These are phyloP conservation scores for Polytrichum formosum DNA, from an alignment of 225 moss, liverwort and hornwort species.

Conservation along the genomic window DNA sequence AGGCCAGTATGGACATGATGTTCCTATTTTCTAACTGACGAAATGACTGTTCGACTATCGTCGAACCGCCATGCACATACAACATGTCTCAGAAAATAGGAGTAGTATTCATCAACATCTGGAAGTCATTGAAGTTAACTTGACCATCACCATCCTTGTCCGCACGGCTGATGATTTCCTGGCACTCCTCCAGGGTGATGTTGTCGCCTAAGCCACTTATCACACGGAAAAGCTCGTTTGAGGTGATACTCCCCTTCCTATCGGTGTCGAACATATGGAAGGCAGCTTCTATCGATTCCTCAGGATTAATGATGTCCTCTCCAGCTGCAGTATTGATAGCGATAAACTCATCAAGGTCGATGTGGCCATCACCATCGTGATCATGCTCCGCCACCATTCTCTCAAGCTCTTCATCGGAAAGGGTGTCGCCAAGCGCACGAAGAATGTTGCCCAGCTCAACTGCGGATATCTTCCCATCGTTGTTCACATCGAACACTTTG, in stretches of 20 bases:
- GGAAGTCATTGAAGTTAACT: constrained; percentile 16
- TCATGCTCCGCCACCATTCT: constrained; percentile 41
- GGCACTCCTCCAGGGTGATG: constrained; percentile 7
- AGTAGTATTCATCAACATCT: constrained; percentile 11
- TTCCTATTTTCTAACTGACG: not conserved
- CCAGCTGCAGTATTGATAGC: constrained; percentile 17
- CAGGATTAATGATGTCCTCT: not conserved
- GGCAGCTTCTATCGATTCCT: constrained; percentile 36
- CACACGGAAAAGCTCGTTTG: constrained; percentile 9
- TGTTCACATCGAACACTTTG: constrained; percentile 35
- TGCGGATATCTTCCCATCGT: constrained; percentile 39
- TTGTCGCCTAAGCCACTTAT: constrained; percentile 6
- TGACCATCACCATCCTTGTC: constrained; percentile 22
- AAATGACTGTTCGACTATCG: not conserved
- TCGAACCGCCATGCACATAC: not conserved
- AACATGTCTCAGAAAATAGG: not conserved
- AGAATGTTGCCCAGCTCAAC: constrained; percentile 32
- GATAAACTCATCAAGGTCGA: constrained; percentile 42
- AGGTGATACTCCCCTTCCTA: constrained; percentile 14
- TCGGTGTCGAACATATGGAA: constrained; percentile 22
- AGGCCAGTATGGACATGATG: not conserved
- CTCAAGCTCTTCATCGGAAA: constrained; percentile 30
- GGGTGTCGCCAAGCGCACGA: constrained; percentile 28
- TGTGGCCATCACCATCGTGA: constrained; percentile 30
- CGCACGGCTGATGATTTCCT: constrained; percentile 11